Evolutionary conservation across 108 stramenopile species (phyloP).

Genomic region (Licmophora abbreviata): DNA sequence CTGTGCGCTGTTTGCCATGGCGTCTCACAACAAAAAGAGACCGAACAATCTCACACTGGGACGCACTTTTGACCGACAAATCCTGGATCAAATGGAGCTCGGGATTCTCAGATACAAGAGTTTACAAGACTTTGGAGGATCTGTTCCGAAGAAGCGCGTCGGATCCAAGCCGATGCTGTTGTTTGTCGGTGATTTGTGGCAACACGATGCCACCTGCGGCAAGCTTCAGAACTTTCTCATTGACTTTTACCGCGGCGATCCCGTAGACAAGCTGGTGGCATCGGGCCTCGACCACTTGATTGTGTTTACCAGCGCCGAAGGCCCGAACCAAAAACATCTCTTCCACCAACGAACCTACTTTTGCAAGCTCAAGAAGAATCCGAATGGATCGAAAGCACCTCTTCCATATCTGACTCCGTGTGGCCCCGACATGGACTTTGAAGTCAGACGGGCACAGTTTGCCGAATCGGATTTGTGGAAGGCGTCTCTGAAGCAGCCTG

Average conservation of each 20-base stretch:
- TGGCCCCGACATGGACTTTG: slow-evolving; percentile 93
- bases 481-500: slow-evolving; percentile 80
- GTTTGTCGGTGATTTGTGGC: slow-evolving; percentile 93
- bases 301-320: slow-evolving; percentile 70
- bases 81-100: slow-evolving; percentile 97
- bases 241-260: slow-evolving; percentile 95
- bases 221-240: slow-evolving; percentile 86
- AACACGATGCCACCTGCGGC: slow-evolving; percentile 34
- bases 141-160: slow-evolving; percentile 71
- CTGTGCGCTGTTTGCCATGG: slow-evolving; percentile 86
- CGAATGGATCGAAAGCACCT: slow-evolving; percentile 68
- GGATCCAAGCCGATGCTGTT: slow-evolving; percentile 84
- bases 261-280: slow-evolving; percentile 81
- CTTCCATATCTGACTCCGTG: slow-evolving; percentile 81
- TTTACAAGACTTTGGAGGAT: slow-evolving; percentile 66
- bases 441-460: slow-evolving; percentile 83
- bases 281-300: slow-evolving; percentile 92
- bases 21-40: slow-evolving; percentile 97
- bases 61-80: slow-evolving; percentile 89
- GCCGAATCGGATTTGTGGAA: slow-evolving; percentile 92
- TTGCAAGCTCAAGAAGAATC: slow-evolving; percentile 80
- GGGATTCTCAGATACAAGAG: slow-evolving; percentile 82
- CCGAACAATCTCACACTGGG: slow-evolving; percentile 97
- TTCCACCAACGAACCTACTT: slow-evolving; percentile 80
- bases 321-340: slow-evolving; percentile 27